Conservation (phyloP, 2,329 filamentous ascomycete genomes). For the Fusarium incarnatum region DNA sequence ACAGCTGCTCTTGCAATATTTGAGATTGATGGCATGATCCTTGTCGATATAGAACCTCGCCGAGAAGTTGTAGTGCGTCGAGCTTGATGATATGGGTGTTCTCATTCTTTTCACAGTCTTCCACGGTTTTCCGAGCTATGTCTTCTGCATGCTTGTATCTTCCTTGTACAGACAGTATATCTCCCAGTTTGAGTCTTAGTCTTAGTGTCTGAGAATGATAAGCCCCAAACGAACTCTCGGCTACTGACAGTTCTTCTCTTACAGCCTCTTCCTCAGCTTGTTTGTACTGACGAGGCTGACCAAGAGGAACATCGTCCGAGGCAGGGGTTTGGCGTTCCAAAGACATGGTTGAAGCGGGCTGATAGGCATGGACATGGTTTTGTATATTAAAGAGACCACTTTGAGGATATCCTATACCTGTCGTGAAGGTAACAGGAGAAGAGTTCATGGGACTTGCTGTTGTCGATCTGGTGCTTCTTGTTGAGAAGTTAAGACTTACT, state of each 20-base stretch:
- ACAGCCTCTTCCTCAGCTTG: not conserved
- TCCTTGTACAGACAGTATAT: fast-evolving
- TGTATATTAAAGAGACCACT: not conserved
- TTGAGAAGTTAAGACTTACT: fast-evolving
- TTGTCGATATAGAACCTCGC: fast-evolving
- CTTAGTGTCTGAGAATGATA: fast-evolving
- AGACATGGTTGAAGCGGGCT: fast-evolving
- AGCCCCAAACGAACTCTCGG: not conserved
- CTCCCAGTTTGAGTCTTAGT: fast-evolving
- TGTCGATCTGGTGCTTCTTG: fast-evolving
- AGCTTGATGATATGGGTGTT: fast-evolving
- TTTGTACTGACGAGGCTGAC: fast-evolving
- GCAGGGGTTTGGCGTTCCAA: fast-evolving
- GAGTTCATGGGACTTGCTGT: fast-evolving
- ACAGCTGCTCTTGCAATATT: fast-evolving
- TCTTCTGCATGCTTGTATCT: not conserved
- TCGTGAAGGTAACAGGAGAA: not conserved
- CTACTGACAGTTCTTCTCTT: not conserved
- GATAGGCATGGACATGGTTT: not conserved
- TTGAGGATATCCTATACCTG: fast-evolving
- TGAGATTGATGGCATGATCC: fast-evolving
- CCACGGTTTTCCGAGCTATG: fast-evolving
- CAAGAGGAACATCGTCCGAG: fast-evolving
- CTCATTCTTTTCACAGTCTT: fast-evolving
- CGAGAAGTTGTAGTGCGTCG: fast-evolving